Evolutionary conservation across 2,329 filamentous ascomycete genomes (phyloP).

Genomic region (Leptographium procerum): DNA sequence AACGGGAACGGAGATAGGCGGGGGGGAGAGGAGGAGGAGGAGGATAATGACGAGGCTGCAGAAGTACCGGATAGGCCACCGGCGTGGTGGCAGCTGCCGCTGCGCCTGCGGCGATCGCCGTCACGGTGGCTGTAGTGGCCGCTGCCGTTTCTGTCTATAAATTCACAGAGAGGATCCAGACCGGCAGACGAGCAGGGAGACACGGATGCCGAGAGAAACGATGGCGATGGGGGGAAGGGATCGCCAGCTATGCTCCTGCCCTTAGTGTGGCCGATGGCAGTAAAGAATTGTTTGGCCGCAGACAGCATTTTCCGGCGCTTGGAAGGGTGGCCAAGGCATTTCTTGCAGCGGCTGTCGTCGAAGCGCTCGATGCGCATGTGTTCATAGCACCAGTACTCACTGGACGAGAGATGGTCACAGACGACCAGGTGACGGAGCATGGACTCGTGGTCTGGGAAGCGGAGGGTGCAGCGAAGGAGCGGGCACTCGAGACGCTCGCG

Average conservation of each 20-base stretch:
- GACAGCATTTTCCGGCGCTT: conserved; percentile 40
- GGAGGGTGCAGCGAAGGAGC: conserved; percentile 36
- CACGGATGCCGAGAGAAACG: not conserved
- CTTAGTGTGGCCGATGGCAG: conserved; percentile 37
- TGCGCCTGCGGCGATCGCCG: not conserved
- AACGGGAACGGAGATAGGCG: not conserved
- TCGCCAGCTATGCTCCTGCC: conserved; percentile 16
- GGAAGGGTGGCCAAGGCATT: conserved; percentile 37
- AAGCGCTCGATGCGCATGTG: conserved; percentile 41
- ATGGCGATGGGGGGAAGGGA: not conserved
- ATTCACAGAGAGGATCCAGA: conserved; percentile 3
- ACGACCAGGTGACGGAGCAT: conserved; percentile 42
- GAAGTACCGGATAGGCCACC: not conserved
- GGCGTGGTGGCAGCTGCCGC: not conserved
- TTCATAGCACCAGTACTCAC: conserved; percentile 46
- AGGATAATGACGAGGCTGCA: not conserved
- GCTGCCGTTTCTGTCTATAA: conserved; percentile 4
- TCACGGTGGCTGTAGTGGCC: not conserved
- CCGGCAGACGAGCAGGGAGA: not conserved
- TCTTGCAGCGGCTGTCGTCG: conserved; percentile 38
- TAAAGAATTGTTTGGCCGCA: conserved; percentile 43
- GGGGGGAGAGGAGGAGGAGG: not conserved
- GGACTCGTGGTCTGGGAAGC: conserved; percentile 38
- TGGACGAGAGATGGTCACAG: conserved; percentile 34
- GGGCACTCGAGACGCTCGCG: conserved; percentile 40